A percentile compares a stretch with the other conserved stretches of the same genome.
Evolutionary conservation across 129 eudicot species (phyloP).

Genomic region (Gnaphalium uliginosum): DNA sequence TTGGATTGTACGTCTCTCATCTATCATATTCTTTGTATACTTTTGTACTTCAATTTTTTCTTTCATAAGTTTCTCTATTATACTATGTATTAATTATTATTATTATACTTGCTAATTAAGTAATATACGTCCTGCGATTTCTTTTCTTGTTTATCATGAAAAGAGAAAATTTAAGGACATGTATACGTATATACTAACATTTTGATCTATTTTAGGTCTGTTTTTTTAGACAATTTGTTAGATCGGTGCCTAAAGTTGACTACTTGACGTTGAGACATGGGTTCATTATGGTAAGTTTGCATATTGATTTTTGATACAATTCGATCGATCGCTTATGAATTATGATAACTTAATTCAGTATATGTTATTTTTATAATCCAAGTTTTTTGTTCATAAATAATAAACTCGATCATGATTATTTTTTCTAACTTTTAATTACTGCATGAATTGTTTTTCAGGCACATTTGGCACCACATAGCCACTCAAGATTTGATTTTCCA

Average conservation of each 20-base stretch:
- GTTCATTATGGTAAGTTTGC: constrained; percentile 45
- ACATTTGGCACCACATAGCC: constrained; percentile 63
- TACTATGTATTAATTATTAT: no score
- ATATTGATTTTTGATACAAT: no score
- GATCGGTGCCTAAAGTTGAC: constrained; percentile 64
- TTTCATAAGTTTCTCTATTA: not conserved
- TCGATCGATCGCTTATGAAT: no score
- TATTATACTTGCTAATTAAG: no score
- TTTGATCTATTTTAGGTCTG: constrained; percentile 42
- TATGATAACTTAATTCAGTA: no score
- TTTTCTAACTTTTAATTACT: no score
- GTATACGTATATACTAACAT: constrained; percentile 18
- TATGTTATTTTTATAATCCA: not conserved
- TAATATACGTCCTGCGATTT: no score
- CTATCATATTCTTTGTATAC: not conserved
- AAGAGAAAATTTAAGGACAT: no score
- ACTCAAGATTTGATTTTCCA: constrained; percentile 55
- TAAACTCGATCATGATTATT: no score
- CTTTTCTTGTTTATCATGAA: no score
- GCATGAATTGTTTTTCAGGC: constrained; percentile 47
- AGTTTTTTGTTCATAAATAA: not conserved
- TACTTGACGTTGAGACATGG: constrained; percentile 65
- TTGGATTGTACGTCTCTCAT: constrained; percentile 51
- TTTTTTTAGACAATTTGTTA: constrained; percentile 56
- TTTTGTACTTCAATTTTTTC: no score